Percentiles rank a stretch among this genome's conserved stretches.
Conservation (phyloP, 2,329 filamentous ascomycete species). For the Tolypocladium capitatum region DNA sequence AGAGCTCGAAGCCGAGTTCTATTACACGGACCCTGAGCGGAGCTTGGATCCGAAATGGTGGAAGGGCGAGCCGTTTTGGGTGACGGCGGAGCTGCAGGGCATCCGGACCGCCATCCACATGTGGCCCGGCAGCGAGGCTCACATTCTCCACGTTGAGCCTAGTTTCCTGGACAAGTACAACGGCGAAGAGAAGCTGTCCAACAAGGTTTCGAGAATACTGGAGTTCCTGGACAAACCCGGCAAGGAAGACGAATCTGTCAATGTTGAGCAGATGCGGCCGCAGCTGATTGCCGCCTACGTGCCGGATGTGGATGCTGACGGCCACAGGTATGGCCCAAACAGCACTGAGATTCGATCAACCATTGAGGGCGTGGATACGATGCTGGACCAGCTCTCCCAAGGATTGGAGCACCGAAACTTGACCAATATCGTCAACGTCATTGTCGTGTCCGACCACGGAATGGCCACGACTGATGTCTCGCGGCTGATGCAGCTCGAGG, state of each 20-base stretch:
- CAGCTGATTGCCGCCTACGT: slow-evolving; percentile 93
- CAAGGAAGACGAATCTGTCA: slow-evolving; percentile 40
- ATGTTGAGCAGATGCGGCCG: slow-evolving; percentile 48
- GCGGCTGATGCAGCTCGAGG: slow-evolving; percentile 78
- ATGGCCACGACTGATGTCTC: slow-evolving; percentile 86
- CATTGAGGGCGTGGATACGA: slow-evolving; percentile 66
- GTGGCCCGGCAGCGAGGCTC: slow-evolving; percentile 95
- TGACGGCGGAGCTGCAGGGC: slow-evolving; percentile 73
- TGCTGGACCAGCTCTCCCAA: slow-evolving; percentile 64
- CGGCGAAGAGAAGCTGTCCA: slow-evolving; percentile 55
- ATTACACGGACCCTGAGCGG: slow-evolving; percentile 62
- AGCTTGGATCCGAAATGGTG: slow-evolving; percentile 88
- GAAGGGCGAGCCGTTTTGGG: slow-evolving; percentile 89
- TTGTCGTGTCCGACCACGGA: slow-evolving; percentile 94
- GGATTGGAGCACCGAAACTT: slow-evolving; percentile 73
- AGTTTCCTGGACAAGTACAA: slow-evolving; percentile 78
- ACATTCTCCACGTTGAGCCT: slow-evolving; percentile 61
- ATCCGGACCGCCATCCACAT: slow-evolving; percentile 80
- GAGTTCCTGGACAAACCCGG: slow-evolving; percentile 77
- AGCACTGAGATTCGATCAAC: slow-evolving; percentile 78
- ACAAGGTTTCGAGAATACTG: slow-evolving; percentile 69
- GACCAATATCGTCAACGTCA: slow-evolving; percentile 79
- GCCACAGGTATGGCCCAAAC: slow-evolving; percentile 84
- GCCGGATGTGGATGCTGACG: slow-evolving; percentile 77
- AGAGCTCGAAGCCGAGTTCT: slow-evolving; percentile 62